Percentiles rank a stretch among this genome's conserved stretches.
phyloP scores from a whole-genome alignment of 2,329 filamentous ascomycete species.

The Trichocomaceae sp. region DNA sequence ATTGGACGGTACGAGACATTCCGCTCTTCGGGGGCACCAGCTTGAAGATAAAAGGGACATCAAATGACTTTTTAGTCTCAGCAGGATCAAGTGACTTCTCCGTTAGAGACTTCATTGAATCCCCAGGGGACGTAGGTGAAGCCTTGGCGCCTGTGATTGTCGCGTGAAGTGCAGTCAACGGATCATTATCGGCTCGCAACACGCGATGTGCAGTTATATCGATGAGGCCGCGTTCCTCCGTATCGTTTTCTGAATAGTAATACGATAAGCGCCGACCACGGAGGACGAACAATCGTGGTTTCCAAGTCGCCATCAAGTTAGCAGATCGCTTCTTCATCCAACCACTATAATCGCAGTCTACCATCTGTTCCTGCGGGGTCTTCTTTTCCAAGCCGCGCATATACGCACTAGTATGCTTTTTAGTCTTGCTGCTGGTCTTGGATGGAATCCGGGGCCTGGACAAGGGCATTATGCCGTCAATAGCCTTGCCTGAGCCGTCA shows the following conservation, averaged over 20 bases:
- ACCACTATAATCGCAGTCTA: constrained; percentile 82
- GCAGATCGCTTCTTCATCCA: constrained; percentile 99
- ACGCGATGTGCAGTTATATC: constrained; percentile 97
- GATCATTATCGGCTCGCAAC: constrained; percentile 87
- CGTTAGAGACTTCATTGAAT: constrained; percentile 32
- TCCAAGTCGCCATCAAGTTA: constrained; percentile 96
- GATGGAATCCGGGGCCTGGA: constrained; percentile 46
- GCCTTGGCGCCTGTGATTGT: constrained; percentile 80
- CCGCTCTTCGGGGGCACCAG: constrained; percentile 84
- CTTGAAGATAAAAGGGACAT: constrained; percentile 88
- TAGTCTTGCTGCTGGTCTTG: constrained; percentile 57
- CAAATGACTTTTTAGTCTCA: constrained; percentile 25
- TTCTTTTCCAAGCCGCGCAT: constrained; percentile 78
- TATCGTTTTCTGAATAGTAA: constrained; percentile 90
- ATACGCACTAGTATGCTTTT: constrained; percentile 94
- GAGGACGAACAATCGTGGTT: constrained; percentile 88
- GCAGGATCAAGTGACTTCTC: constrained; percentile 25
- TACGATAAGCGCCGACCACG: constrained; percentile 87
- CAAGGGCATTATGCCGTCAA: constrained; percentile 43
- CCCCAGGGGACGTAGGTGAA: constrained; percentile 50
- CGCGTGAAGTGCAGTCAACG: constrained; percentile 82
- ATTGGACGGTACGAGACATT: constrained; percentile 84
- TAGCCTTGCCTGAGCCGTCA: constrained; percentile 49
- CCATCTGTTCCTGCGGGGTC: constrained; percentile 73
- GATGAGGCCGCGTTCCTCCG: constrained; percentile 88